A percentile compares a stretch with the other conserved stretches of the same genome.
Evolutionary conservation across 768 basidiomycete genomes (phyloP).

Genomic region (Cyclocybe aegerita): DNA sequence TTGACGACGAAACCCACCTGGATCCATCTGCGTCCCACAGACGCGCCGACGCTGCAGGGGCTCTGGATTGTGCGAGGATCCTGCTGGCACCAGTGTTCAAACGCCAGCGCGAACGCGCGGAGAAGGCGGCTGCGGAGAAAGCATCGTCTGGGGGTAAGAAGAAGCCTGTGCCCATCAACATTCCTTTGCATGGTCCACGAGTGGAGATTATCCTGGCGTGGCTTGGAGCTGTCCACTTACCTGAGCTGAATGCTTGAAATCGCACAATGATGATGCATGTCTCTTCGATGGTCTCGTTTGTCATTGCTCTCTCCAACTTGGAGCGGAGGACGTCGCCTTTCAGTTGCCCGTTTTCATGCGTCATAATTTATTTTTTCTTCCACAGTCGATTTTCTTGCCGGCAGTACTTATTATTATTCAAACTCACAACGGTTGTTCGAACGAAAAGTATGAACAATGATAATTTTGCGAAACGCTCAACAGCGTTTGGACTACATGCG

Average conservation of each 20-base stretch:
- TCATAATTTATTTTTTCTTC: too few species aligned
- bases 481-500: too few species aligned
- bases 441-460: too few species aligned
- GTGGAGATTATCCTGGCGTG: conserved; percentile 86
- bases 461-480: too few species aligned
- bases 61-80: conserved; percentile 69
- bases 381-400: too few species aligned
- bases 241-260: conserved; percentile 54
- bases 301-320: too few species aligned
- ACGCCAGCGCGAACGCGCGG: conserved; percentile 59
- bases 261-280: not conserved
- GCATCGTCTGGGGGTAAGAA: conserved; percentile 43
- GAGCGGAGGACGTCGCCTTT: not conserved
- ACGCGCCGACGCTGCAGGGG: conserved; percentile 45
- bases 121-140: conserved; percentile 52
- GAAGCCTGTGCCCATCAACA: conserved; percentile 69
- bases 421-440: too few species aligned
- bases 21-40: conserved; percentile 11
- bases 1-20: not conserved
- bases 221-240: conserved; percentile 79
- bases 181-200: conserved; percentile 82
- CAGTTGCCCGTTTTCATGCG: not conserved
- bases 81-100: conserved; percentile 69
- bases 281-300: too few species aligned
- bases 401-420: too few species aligned